Evolutionary conservation across 768 basidiomycete species (phyloP).

Genomic region (Boletus rufocinnamomeus): DNA sequence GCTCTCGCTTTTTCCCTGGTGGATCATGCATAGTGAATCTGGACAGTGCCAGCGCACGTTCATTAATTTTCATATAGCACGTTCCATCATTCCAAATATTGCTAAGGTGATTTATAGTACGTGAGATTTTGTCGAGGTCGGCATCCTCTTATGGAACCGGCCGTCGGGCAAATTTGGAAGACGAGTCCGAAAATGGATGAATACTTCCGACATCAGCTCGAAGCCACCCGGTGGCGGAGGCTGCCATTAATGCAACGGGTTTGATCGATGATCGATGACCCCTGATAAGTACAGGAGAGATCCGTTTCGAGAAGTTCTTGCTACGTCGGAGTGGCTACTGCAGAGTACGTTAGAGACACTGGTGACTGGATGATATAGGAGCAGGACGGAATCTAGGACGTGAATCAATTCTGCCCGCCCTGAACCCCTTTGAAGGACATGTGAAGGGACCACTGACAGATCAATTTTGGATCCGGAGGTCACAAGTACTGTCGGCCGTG

Average conservation of each 20-base stretch:
- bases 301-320: background rate
- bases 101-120: background rate
- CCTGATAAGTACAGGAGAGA: background rate
- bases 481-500: no score
- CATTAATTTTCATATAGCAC: background rate
- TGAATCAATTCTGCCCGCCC: background rate
- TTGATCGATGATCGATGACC: background rate
- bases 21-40: background rate
- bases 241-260: background rate
- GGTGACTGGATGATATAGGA: background rate
- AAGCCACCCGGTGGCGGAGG: background rate
- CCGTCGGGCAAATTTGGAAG: background rate
- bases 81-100: background rate
- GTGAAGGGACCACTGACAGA: background rate
- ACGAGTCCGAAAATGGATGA: background rate
- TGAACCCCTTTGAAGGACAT: background rate
- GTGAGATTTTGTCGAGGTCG: background rate
- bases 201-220: background rate
- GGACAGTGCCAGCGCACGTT: background rate
- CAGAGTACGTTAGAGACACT: background rate
- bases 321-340: background rate
- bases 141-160: background rate
- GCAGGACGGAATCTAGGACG: background rate
- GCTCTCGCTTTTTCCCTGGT: background rate
- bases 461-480: no score